Conservation (phyloP, 1,139 yeast genomes). For the Scheffersomyces quercinus region DNA sequence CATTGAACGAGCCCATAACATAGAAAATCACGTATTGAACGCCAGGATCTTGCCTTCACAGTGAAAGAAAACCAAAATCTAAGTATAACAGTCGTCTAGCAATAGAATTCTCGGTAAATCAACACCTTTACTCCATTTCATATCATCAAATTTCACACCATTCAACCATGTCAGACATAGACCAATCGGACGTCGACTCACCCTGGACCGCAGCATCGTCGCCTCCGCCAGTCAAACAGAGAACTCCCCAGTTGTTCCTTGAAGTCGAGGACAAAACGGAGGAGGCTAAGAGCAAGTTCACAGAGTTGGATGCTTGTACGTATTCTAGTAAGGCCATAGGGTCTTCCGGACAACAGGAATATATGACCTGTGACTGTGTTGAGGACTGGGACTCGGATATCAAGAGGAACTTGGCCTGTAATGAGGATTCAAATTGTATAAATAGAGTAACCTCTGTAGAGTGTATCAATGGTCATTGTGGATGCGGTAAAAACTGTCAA, state of each 20-base stretch:
- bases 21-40: no score
- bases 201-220: conserved; percentile 3
- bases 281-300: conserved; percentile 68
- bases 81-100: no score
- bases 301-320: conserved; percentile 55
- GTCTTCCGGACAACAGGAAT: conserved; percentile 66
- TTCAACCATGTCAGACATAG: conserved; percentile 4
- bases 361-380: conserved; percentile 88
- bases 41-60: no score
- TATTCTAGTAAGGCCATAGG: conserved; percentile 66
- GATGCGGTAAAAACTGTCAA: conserved; percentile 78
- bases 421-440: conserved; percentile 84
- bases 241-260: conserved; percentile 35
- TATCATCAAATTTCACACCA: background rate
- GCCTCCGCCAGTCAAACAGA: conserved; percentile 3
- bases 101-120: no score
- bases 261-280: conserved; percentile 60
- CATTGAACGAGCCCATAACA: no score
- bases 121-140: no score
- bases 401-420: conserved; percentile 69
- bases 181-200: conserved; percentile 1
- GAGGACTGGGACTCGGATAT: conserved; percentile 43
- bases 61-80: no score
- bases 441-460: conserved; percentile 90
- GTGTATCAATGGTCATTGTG: conserved; percentile 71